Evolutionary conservation across 2,329 filamentous ascomycete genomes (phyloP), one percentile per base, ranked within the genome.

Genomic region (Lasiodiplodia theobromae): DNA sequence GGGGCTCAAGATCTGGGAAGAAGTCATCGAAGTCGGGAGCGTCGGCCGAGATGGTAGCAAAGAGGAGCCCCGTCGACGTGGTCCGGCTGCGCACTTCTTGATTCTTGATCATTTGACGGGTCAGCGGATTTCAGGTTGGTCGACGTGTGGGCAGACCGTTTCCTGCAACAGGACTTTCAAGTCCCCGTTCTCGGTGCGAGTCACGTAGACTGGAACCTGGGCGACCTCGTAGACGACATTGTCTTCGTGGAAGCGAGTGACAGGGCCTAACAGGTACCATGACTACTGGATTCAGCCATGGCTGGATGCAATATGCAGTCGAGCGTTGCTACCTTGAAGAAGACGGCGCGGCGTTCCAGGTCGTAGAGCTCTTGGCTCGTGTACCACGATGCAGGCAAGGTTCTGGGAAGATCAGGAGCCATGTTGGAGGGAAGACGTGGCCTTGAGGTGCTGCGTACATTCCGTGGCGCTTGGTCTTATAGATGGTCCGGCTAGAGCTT

Each of bases 261-360:
- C 78, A 0, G 85, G 85, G 1, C 85, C 85, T 1, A 86, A 78
- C 31, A 86, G 77, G 74, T 86, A 85, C 85, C 84, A 86, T 44
- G 83, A 80, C 83, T 85, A 57, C 52, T 16, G 23, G 23, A 51
- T 54, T 69, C 44, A 47, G 44, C n/a, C 44, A 47, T 47, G 10
- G 6, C 44, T 47, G 12, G 18, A 21, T 8, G 44, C 44, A 47
- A n/a, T 47, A 47, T 47, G 44, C n/a, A 21, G 44, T n/a, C 12
- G 44, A 47, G 44, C n/a, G 7, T n/a, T 8, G n/a, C 44, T 47
- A 68, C 67, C 57, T 75, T 74, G 0, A 77, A 80, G 71, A 84
- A 84, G 56, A 84, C 80, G 16, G 82, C 79, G 4, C 82, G 78
- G 11, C 82, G 74, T 68, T 84, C 82, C 8, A 84, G 76, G 70